A percentile compares a stretch with the other conserved stretches of the same genome.
phyloP scores from a whole-genome alignment of 352 stramenopile species.

The Pythium dissotocum region DNA sequence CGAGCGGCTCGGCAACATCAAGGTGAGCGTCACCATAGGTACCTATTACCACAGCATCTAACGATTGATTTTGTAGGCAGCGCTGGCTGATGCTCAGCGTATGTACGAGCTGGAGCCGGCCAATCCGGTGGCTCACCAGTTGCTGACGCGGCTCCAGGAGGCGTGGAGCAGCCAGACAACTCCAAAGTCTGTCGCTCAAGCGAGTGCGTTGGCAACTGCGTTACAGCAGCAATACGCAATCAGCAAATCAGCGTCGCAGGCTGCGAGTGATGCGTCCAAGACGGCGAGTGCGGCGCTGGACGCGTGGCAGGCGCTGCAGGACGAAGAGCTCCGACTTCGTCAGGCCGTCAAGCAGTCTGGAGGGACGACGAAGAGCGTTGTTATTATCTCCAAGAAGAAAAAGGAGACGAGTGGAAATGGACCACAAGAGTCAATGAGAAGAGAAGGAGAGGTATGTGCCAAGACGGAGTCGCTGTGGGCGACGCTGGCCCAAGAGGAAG shows the following conservation, averaged over 20 bases:
- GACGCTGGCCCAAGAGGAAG: slow-evolving; percentile 30
- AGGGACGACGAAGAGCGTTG: neutral
- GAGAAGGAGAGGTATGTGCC: slow-evolving; percentile 12
- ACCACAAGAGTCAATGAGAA: neutral
- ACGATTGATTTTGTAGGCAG: slow-evolving; percentile 12
- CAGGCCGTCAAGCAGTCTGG: slow-evolving; percentile 20
- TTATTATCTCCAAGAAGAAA: neutral
- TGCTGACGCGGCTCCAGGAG: slow-evolving; percentile 23
- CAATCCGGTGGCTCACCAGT: slow-evolving; percentile 25
- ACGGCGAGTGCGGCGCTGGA: neutral
- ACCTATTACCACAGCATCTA: neutral
- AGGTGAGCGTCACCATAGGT: slow-evolving; percentile 28
- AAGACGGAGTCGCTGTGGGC: slow-evolving; percentile 38
- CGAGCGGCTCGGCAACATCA: slow-evolving; percentile 64
- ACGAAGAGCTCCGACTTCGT: slow-evolving; percentile 47
- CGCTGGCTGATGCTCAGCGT: slow-evolving; percentile 23
- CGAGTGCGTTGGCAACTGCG: slow-evolving; percentile 7
- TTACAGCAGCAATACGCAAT: slow-evolving; percentile 15
- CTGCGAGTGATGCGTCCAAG: neutral
- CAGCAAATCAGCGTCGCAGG: neutral
- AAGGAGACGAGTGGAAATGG: neutral
- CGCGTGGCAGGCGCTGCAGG: slow-evolving; percentile 56
- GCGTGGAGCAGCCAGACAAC: neutral
- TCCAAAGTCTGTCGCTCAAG: neutral
- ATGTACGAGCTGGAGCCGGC: slow-evolving; percentile 28